A percentile compares a stretch with the other conserved stretches of the same genome.
Evolutionary conservation across 169 alveolate species (phyloP).

Genomic region (Plasmodium gaboni): DNA sequence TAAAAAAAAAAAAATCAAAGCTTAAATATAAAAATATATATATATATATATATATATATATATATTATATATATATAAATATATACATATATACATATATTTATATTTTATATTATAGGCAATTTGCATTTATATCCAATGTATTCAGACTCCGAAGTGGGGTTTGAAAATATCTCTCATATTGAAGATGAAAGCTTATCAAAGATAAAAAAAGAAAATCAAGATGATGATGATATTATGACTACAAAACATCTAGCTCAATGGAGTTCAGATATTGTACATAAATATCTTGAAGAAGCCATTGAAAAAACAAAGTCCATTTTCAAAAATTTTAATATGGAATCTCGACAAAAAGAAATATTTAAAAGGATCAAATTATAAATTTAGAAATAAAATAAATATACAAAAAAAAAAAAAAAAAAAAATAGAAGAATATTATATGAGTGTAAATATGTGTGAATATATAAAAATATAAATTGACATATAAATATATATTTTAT

Average conservation of each 20-base stretch:
- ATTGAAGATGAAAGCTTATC: slow-evolving; percentile 69
- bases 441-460: too few species aligned
- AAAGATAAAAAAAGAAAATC: slow-evolving; percentile 75
- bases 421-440: not conserved
- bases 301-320: slow-evolving; percentile 39
- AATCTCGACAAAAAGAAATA: slow-evolving; percentile 57
- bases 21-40: not conserved
- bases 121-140: slow-evolving; percentile 46
- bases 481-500: too few species aligned
- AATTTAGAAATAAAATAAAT: not conserved
- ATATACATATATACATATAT: not conserved
- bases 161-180: slow-evolving; percentile 59
- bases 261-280: slow-evolving; percentile 75
- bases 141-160: slow-evolving; percentile 68
- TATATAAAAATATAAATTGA: too few species aligned
- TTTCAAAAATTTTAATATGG: slow-evolving; percentile 28
- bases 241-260: slow-evolving; percentile 70
- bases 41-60: not conserved
- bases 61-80: too few species aligned
- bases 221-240: slow-evolving; percentile 73
- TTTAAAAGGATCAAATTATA: slow-evolving; percentile 42
- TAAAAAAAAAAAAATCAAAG: slow-evolving; percentile 2
- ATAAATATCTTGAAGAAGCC: slow-evolving; percentile 72
- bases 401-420: not conserved
- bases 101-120: slow-evolving; percentile 1